Evolutionary conservation across 2,329 filamentous ascomycete species (phyloP), one percentile per base, ranked within the genome.

Genomic region (Juglanconis sp.): DNA sequence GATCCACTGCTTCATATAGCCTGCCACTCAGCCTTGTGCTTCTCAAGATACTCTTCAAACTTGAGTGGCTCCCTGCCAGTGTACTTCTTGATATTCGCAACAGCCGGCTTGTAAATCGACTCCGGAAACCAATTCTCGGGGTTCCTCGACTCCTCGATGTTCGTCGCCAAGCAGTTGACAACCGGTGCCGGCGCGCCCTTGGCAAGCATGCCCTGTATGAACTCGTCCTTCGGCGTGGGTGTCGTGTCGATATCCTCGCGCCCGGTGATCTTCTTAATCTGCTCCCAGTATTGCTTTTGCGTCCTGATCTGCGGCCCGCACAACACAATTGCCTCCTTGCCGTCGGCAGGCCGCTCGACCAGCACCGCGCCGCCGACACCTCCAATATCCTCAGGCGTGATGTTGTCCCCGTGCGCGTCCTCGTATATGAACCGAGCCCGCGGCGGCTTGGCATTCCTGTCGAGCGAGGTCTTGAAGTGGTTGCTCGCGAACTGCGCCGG

Each of bases 401-500:
- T 75, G 30, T 64, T 72, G 63, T 82, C 79, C 2, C 76, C 46
- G 42, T 68, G 69, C 13, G 77, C 71, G 9, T 74, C 66, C 0
- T 70, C 72, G 0, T 60, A 64, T 3, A 61, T 34, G 15, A 78
- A 70, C 4, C 63, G 68, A 7, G 56, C 48, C 55, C 65, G 68
- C 49, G 70, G 71, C 55, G 65, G 68, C 0, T 48, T 59, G 15
- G 11, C 35, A 8, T 46, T 50, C n/a, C 17, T 56, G 24, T 60
- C 53, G 4, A 54, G 49, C 11, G 3, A 17, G 17, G 57, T 35
- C 11, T 48, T 60, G 32, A 72, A 36, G 17, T 71, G 34, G 61
- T 83, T 83, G 11, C 68, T 80, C 10, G 73, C 74, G 61, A 82
- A 83, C 9, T 57, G 71, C 1, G 70, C 77, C 0, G 79, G 77